A percentile compares a stretch with the other conserved stretches of the same genome.
Evolutionary conservation across 2,329 filamentous ascomycete species (phyloP).

Genomic region (Epichloe brachyelytri): DNA sequence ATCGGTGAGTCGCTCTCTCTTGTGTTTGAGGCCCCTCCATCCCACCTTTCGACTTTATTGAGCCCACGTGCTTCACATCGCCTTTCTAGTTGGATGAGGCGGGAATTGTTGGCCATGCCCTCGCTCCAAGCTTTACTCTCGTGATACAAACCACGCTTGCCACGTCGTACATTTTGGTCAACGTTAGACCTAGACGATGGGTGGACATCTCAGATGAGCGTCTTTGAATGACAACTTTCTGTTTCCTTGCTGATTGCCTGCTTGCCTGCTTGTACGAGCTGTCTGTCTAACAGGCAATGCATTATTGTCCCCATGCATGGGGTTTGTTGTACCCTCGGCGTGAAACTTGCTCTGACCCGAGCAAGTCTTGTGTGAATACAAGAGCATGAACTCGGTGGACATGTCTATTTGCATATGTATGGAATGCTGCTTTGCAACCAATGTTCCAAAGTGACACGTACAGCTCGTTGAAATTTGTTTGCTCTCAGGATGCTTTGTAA

Average conservation of each 20-base stretch:
- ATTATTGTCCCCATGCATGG: not conserved
- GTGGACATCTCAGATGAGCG: not conserved
- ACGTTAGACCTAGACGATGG: not conserved
- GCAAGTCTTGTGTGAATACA: not conserved
- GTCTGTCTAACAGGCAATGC: not conserved
- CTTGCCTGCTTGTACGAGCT: not conserved
- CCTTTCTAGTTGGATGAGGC: slow-evolving; percentile 21
- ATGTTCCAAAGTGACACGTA: not conserved
- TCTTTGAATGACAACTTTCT: not conserved
- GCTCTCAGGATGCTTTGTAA: not conserved
- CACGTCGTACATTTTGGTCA: not conserved
- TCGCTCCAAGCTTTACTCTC: not conserved
- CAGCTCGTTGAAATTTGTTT: not conserved
- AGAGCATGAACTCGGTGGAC: not conserved
- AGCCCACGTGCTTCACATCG: slow-evolving; percentile 31
- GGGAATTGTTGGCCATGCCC: not conserved
- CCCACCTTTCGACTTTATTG: not conserved
- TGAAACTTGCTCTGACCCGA: not conserved
- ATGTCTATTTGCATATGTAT: not conserved
- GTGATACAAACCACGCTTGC: not conserved
- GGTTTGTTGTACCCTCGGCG: not conserved
- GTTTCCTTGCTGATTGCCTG: not conserved
- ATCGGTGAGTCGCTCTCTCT: slow-evolving; percentile 35
- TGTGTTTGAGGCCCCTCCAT: not conserved
- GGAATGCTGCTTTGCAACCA: not conserved